A percentile compares a stretch with the other conserved stretches of the same genome.
Conservation (phyloP, 441 rosid genomes). For the Gossypium laxum region DNA sequence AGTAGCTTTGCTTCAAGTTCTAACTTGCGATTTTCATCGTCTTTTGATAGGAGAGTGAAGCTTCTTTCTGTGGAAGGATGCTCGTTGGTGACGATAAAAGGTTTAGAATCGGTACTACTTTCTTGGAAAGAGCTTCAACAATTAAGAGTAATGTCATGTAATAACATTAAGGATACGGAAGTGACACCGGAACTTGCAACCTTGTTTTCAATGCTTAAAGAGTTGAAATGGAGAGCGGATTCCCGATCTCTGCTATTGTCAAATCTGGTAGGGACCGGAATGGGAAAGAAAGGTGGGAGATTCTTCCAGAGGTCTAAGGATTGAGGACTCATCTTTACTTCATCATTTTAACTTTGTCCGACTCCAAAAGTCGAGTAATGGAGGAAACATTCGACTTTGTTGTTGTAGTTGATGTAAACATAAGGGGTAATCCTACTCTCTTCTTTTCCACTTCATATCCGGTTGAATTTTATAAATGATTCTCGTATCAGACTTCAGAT, state of each 20-base stretch:
- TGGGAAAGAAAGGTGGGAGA: constrained; percentile 61
- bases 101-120: constrained; percentile 49
- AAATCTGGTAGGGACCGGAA: constrained; percentile 48
- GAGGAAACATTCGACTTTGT: not conserved
- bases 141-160: constrained; percentile 51
- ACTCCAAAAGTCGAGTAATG: not conserved
- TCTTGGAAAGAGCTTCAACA: constrained; percentile 55
- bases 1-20: not conserved
- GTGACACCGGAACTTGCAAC: constrained; percentile 52
- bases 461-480: not conserved
- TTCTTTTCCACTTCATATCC: not conserved
- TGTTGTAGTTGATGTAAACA: not conserved
- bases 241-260: constrained; percentile 47
- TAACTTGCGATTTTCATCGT: not conserved
- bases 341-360: too few species aligned
- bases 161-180: constrained; percentile 53
- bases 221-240: constrained; percentile 77
- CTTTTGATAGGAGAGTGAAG: constrained; percentile 48
- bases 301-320: constrained; percentile 45
- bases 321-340: constrained; percentile 8
- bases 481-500: too few species aligned
- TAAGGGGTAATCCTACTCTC: not conserved
- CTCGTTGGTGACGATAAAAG: constrained; percentile 52
- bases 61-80: constrained; percentile 61
- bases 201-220: constrained; percentile 57